Evolutionary conservation across 106 monocot genomes (phyloP).

Genomic region (Phalaenopsis aphrodite): DNA sequence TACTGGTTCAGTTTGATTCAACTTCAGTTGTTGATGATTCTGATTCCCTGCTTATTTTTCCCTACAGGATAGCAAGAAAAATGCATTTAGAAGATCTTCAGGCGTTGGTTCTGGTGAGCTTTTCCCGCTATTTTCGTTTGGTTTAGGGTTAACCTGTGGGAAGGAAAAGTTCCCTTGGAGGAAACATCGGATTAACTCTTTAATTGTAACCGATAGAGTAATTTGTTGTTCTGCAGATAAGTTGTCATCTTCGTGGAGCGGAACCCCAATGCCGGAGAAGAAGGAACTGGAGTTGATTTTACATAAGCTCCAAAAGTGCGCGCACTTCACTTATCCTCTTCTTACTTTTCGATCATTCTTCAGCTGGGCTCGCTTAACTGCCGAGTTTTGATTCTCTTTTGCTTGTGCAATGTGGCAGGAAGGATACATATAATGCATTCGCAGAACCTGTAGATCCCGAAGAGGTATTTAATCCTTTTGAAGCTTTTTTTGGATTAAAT

Average conservation of each 20-base stretch:
- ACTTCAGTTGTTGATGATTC: not conserved
- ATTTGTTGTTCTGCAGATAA: conserved; percentile 7
- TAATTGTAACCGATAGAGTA: not conserved
- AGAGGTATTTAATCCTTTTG: conserved; percentile 36
- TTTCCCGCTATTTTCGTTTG: conserved; percentile 1
- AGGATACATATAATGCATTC: conserved; percentile 84
- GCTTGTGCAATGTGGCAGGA: conserved; percentile 38
- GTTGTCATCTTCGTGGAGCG: not conserved
- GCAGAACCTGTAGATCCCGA: conserved; percentile 80
- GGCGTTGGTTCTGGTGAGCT: conserved; percentile 25
- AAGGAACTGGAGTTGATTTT: conserved; percentile 46
- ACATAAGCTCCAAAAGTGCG: conserved; percentile 84
- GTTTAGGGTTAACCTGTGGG: not conserved
- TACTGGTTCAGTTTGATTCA: not conserved
- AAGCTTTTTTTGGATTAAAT: not conserved
- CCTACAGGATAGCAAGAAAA: conserved; percentile 18
- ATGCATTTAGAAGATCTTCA: conserved; percentile 3
- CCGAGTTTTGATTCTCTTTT: conserved; percentile 1
- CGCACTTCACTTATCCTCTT: not conserved
- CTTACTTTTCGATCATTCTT: conserved; percentile 2
- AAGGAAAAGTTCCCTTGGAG: not conserved
- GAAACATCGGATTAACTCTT: conserved; percentile 7
- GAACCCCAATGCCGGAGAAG: conserved; percentile 54
- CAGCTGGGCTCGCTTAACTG: conserved; percentile 6
- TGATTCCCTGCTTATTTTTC: not conserved